Evolutionary conservation across 441 rosid species (phyloP), one percentile per base, ranked within the genome.

Genomic region (Populus trichocarpa): DNA sequence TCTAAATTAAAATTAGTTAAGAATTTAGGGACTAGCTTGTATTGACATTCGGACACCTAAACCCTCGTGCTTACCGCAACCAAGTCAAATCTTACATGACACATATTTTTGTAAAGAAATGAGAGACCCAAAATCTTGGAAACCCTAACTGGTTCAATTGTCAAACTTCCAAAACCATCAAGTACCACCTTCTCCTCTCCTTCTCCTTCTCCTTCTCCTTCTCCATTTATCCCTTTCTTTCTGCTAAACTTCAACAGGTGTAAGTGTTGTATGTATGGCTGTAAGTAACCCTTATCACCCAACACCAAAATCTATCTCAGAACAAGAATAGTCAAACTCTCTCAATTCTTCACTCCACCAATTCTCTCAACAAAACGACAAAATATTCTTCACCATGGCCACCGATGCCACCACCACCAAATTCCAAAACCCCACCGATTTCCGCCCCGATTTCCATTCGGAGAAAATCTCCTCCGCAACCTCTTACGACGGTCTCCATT

Each of bases 401-500:
- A 84, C 98, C 20, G 96, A 86, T 78, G 91, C 96, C 67, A 84
- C 93, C 70, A 42, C 84, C 63, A 36, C 98, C 75, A 85, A 91
- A 42, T 90, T 91, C 75, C 89, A 85, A 57, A 87, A 86, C 83
- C 92, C 96, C 38, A 95, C 66, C 6, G 66, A 92, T 11, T 90
- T 92, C 80, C 88, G 85, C 20, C 84, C 89, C 32, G 81, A 85
- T 32, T 75, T 63, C 33, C 79, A 71, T 4, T 89, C 89, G 6
- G 90, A 88, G 42, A 68, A 68, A 42, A 5, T 85, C 18, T 3
- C 80, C 2, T 12, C 79, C 11, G 40, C 67, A 25, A 71, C 87
- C 7, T 61, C 86, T 70, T 95, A 87, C 83, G 92, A 89, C 61
- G 92, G 93, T 30, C 98, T 94, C 61, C 86, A 80, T 36, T 96